These are phyloP conservation scores for Trypanosoma vivax DNA, from an alignment of 208 protist genomes.

Conservation along the genomic window DNA sequence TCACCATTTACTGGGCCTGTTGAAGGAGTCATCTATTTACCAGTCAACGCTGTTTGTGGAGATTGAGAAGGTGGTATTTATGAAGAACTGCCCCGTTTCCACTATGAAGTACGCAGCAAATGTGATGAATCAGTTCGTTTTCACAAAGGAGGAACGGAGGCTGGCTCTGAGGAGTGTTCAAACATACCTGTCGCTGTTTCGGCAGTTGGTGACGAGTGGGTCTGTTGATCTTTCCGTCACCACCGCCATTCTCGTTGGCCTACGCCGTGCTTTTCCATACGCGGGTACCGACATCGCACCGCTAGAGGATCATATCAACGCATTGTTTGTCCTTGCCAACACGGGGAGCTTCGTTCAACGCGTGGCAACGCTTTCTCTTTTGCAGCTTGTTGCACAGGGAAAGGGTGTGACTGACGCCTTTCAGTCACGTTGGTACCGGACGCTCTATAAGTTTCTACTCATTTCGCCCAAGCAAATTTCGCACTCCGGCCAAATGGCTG, in stretches of 20 bases:
- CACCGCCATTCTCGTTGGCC: constrained; percentile 84
- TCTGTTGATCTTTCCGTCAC: constrained; percentile 80
- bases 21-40: constrained; percentile 83
- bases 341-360: constrained; percentile 85
- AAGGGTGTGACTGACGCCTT: constrained; percentile 64
- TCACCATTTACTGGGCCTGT: constrained; percentile 75
- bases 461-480: constrained; percentile 87
- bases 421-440: constrained; percentile 83
- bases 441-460: constrained; percentile 83
- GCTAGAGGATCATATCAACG: constrained; percentile 79
- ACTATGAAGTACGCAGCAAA: constrained; percentile 88
- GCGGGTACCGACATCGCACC: constrained; percentile 72
- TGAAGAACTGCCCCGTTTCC: constrained; percentile 81
- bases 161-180: constrained; percentile 83
- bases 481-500: constrained; percentile 79
- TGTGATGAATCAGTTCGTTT: constrained; percentile 91
- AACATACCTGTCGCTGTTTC: constrained; percentile 87
- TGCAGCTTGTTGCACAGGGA: constrained; percentile 77
- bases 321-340: constrained; percentile 86
- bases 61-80: constrained; percentile 88
- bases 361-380: constrained; percentile 76
- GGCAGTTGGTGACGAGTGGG: constrained; percentile 53
- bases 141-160: constrained; percentile 86
- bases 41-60: constrained; percentile 81
- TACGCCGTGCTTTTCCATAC: constrained; percentile 90